Percentiles rank a stretch among this genome's conserved stretches.
Conservation (phyloP, 805 yeast genomes). For the Martiniozyma abietophila region DNA sequence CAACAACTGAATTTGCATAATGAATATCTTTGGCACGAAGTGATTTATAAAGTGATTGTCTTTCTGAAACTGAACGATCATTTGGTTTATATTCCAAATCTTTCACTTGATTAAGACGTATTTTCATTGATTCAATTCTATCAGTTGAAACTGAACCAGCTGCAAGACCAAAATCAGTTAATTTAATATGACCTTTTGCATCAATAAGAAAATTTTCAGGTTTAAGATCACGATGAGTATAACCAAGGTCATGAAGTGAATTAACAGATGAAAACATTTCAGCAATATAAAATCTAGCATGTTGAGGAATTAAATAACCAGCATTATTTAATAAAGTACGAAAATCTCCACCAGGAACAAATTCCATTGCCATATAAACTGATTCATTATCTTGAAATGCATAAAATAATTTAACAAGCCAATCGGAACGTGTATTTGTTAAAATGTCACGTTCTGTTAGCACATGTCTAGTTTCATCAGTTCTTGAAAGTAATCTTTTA, state of each 20-base stretch:
- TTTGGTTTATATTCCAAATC: slow-evolving; percentile 60
- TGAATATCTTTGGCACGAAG: slow-evolving; percentile 69
- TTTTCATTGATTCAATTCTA: slow-evolving; percentile 85
- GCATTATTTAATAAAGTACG: slow-evolving; percentile 90
- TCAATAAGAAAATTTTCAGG: slow-evolving; percentile 92
- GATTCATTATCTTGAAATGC: slow-evolving; percentile 92
- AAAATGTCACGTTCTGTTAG: slow-evolving; percentile 93
- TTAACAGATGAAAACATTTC: slow-evolving; percentile 96
- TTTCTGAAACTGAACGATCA: slow-evolving; percentile 71
- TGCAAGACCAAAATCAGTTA: slow-evolving; percentile 95
- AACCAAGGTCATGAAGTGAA: slow-evolving; percentile 88
- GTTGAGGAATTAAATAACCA: slow-evolving; percentile 86
- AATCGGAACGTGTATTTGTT: slow-evolving; percentile 90
- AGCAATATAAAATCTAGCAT: slow-evolving; percentile 87
- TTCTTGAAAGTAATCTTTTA: slow-evolving; percentile 73
- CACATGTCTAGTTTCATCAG: slow-evolving; percentile 93
- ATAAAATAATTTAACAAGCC: slow-evolving; percentile 89
- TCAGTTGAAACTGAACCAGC: slow-evolving; percentile 92
- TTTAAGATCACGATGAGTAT: slow-evolving; percentile 93
- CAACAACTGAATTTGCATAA: slow-evolving; percentile 92
- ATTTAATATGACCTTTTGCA: slow-evolving; percentile 81
- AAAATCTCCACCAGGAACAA: slow-evolving; percentile 99
- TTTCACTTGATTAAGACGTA: slow-evolving; percentile 55
- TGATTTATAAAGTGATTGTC: slow-evolving; percentile 80
- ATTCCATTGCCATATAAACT: slow-evolving; percentile 95